phyloP scores from a whole-genome alignment of 2,329 filamentous ascomycete species.

The Beauveria sp. region DNA sequence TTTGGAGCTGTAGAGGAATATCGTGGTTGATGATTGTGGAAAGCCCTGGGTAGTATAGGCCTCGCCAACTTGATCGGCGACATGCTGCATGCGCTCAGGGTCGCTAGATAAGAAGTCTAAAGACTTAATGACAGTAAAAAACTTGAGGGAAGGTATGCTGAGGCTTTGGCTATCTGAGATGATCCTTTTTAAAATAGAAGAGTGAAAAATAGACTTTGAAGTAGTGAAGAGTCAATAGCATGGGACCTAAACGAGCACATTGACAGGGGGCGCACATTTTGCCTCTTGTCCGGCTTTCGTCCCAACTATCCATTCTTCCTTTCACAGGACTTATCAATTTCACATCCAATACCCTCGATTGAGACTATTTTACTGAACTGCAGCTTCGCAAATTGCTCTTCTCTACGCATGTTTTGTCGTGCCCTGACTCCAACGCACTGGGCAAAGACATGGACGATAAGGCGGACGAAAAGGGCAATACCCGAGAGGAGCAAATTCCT shows the following conservation, averaged over 20 bases:
- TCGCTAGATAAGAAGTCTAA: too few species aligned
- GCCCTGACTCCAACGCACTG: neutral
- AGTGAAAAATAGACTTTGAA: too few species aligned
- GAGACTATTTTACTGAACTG: neutral
- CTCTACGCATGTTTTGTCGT: neutral
- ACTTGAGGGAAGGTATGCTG: too few species aligned
- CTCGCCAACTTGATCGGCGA: slow-evolving; percentile 2
- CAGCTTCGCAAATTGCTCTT: neutral
- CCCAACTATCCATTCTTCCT: too few species aligned
- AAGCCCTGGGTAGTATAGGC: slow-evolving; percentile 42
- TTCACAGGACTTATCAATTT: neutral
- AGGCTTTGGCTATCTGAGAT: too few species aligned
- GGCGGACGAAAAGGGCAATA: neutral
- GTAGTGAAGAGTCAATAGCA: slow-evolving; percentile 9
- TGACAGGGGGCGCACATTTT: too few species aligned
- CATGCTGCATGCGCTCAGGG: too few species aligned
- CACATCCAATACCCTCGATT: neutral
- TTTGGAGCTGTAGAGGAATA: slow-evolving; percentile 32
- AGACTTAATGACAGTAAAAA: too few species aligned
- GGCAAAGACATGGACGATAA: neutral
- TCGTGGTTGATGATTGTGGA: slow-evolving; percentile 42
- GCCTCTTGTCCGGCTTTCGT: neutral
- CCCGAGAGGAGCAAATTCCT: neutral
- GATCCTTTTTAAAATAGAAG: too few species aligned
- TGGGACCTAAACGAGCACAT: slow-evolving; percentile 26